Evolutionary conservation across 2,329 filamentous ascomycete species (phyloP), one percentile per base, ranked within the genome.

Genomic region (Lasiodiplodia sp.): DNA sequence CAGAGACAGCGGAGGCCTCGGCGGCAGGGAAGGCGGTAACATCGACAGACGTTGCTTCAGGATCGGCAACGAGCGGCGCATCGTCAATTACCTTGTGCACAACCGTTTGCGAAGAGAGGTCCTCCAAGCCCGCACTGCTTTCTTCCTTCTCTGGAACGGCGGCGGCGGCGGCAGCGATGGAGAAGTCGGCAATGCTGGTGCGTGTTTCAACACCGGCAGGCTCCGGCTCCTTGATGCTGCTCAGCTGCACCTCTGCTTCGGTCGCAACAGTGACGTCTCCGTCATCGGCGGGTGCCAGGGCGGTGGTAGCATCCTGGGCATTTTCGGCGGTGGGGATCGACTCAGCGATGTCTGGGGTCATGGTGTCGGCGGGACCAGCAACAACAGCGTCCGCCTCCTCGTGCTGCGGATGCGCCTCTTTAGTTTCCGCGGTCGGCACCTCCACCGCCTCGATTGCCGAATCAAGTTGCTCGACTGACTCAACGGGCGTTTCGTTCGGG

Each of bases 381-480:
- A 28, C 18, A 38, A 18, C 18, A n/a, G 44, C 23, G 10, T 37
- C 47, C 8, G 14, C 21, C 10, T 18, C 47, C 10, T 37, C 18
- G 28, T 8, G 21, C n/a, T 60, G 34, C 18, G 31, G 37, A 18
- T 44, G 37, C 37, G 56, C n/a, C 18, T 38, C 21, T 52, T 64
- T 31, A 47, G 44, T 31, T 52, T 37, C 60, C 44, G 60, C 44
- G 21, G 47, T 21, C 31, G 18, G 28, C 18, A 18, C 16, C 21
- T 52, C 60, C 44, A 64, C 47, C 44, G 60, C 60, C 31, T 52
- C 21, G 44, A 34, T 52, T 47, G 51, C 60, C 47, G 28, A 25
- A 23, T 53, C 23, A 34, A 34, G 60, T 52, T 52, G 44, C 60
- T 52, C 47, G 60, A 64, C 60, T 52, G 60, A 64, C 60, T 64